A percentile compares a stretch with the other conserved stretches of the same genome.
phyloP scores from a whole-genome alignment of 805 yeast species.

The Starmerella stellata region DNA sequence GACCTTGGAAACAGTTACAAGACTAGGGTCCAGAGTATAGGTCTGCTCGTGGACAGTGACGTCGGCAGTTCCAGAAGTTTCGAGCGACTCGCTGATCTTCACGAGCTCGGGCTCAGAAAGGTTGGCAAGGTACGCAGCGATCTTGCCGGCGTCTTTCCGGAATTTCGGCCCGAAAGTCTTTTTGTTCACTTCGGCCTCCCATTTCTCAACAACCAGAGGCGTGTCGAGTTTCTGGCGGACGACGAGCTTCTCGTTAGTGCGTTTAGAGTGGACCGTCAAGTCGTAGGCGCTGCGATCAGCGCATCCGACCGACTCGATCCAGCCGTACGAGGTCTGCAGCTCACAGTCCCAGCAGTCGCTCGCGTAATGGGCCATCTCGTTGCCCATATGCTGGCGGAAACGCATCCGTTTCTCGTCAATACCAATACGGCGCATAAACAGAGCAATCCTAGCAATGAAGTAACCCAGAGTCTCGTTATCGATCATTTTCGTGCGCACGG shows the following conservation, averaged over 20 bases:
- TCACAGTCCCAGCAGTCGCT: conserved; percentile 99
- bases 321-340: conserved; percentile 84
- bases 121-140: conserved; percentile 56
- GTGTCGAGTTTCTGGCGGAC: conserved; percentile 79
- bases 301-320: conserved; percentile 99
- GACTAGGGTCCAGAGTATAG: conserved; percentile 54
- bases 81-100: conserved; percentile 51
- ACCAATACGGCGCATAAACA: conserved; percentile 74
- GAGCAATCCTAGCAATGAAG: conserved; percentile 82
- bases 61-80: conserved; percentile 44
- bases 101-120: conserved; percentile 78
- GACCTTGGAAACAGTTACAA: conserved; percentile 59
- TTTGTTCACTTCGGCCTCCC: conserved; percentile 74
- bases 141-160: conserved; percentile 90
- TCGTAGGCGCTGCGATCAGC: conserved; percentile 99
- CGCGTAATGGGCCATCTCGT: conserved; percentile 99
- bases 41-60: conserved; percentile 50
- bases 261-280: conserved; percentile 82
- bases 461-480: conserved; percentile 96
- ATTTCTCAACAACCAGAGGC: conserved; percentile 67
- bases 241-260: conserved; percentile 84
- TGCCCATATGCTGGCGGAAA: conserved; percentile 96
- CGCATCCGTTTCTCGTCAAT: conserved; percentile 67
- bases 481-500: conserved; percentile 71
- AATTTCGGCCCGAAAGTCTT: conserved; percentile 95